These are phyloP conservation scores for Eurotiales sp. DNA, from an alignment of 2,329 filamentous ascomycete genomes.

Conservation along the genomic window DNA sequence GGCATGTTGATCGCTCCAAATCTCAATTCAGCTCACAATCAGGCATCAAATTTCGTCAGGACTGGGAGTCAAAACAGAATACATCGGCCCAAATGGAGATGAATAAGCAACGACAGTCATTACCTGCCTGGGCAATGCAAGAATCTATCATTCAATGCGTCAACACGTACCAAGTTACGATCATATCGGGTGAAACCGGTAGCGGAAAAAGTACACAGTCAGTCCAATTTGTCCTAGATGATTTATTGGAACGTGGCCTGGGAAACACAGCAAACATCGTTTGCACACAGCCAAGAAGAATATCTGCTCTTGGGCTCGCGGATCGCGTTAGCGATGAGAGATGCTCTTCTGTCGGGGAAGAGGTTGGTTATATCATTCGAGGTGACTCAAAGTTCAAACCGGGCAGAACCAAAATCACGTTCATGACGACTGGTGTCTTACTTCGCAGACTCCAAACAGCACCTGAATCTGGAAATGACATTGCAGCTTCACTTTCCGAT, in stretches of 20 bases:
- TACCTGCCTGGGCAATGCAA: conserved; percentile 85
- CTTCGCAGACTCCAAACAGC: conserved; percentile 87
- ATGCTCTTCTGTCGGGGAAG: conserved; percentile 73
- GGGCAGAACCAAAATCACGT: conserved; percentile 80
- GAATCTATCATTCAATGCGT: conserved; percentile 75
- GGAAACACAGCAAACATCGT: conserved; percentile 83
- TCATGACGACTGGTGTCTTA: conserved; percentile 92
- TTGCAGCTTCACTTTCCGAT: conserved; percentile 76
- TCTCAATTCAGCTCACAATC: conserved; percentile 58
- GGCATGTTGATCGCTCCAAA: conserved; percentile 56
- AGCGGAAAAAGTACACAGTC: conserved; percentile 97
- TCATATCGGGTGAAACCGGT: conserved; percentile 94
- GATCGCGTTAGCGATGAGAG: conserved; percentile 93
- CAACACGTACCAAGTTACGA: conserved; percentile 76
- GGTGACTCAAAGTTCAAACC: conserved; percentile 75
- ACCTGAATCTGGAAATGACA: conserved; percentile 72
- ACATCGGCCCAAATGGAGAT: conserved; percentile 68
- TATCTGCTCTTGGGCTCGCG: conserved; percentile 88
- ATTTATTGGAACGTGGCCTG: conserved; percentile 72
- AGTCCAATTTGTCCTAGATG: conserved; percentile 91
- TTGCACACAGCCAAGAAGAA: conserved; percentile 90
- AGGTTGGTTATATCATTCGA: conserved; percentile 87
- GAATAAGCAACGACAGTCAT: conserved; percentile 64
- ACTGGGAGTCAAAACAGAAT: conserved; percentile 68
- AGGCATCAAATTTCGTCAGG: conserved; percentile 56